phyloP scores from a whole-genome alignment of 495 filamentous ascomycete genomes.

The Tetracladium marchalianum region DNA sequence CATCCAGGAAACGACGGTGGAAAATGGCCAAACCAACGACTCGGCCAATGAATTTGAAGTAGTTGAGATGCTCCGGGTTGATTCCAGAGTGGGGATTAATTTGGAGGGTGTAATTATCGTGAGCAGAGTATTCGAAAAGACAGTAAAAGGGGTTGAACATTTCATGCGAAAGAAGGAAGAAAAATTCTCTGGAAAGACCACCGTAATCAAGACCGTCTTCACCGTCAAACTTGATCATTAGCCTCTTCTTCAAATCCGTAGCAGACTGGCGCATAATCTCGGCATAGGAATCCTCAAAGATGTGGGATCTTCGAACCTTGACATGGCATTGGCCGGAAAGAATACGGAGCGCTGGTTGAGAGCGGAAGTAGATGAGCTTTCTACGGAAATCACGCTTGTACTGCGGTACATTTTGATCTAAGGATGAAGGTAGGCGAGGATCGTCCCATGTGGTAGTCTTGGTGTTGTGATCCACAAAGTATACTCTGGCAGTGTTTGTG shows the following conservation, averaged over 20 bases:
- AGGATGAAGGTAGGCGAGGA: constrained; percentile 83
- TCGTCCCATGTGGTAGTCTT: constrained; percentile 99
- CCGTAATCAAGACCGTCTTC: constrained; percentile 98
- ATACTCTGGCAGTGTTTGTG: constrained; percentile 94
- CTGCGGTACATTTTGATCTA: constrained; percentile 97
- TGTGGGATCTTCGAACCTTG: constrained; percentile 91
- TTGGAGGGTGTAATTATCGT: constrained; percentile 99
- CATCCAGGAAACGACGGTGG: constrained; percentile 94
- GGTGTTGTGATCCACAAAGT: constrained; percentile 99
- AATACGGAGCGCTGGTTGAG: constrained; percentile 91
- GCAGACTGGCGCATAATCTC: constrained; percentile 96
- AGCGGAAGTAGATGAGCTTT: constrained; percentile 98
- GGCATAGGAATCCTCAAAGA: constrained; percentile 97
- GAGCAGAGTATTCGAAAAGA: constrained; percentile 97
- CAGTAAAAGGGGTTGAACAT: constrained; percentile 99
- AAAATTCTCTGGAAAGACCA: constrained; percentile 97
- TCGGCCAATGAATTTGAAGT: constrained; percentile 99
- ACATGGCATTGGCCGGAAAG: constrained; percentile 95
- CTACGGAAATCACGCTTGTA: constrained; percentile 98
- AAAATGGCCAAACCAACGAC: constrained; percentile 98
- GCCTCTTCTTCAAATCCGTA: constrained; percentile 90
- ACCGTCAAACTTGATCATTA: constrained; percentile 99
- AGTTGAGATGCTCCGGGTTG: constrained; percentile 98
- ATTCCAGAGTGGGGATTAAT: constrained; percentile 99
- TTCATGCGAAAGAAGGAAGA: constrained; percentile 99